phyloP scores from a whole-genome alignment of 257 asterid species.

The Buddleja alternifolia region DNA sequence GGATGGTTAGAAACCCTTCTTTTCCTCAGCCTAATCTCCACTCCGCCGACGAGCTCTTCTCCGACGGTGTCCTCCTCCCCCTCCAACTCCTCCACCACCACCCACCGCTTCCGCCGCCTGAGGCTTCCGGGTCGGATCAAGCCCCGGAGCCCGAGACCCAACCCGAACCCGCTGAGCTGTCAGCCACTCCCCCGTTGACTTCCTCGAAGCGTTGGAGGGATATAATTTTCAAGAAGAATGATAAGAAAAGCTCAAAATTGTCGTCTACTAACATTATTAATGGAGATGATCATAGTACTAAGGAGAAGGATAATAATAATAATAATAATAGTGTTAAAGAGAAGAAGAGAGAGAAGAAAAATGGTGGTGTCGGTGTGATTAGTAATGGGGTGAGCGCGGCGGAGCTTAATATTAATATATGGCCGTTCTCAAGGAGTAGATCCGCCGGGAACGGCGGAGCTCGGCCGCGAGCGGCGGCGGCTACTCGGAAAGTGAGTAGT shows the following conservation, averaged over 20 bases:
- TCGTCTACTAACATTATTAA: neutral
- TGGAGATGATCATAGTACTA: slow-evolving; percentile 10
- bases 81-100: slow-evolving; percentile 55
- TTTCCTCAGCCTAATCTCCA: slow-evolving; percentile 69
- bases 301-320: too few relatives aligned
- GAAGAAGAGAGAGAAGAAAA: slow-evolving; percentile 57
- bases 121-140: slow-evolving; percentile 43
- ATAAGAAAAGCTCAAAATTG: slow-evolving; percentile 24
- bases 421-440: slow-evolving; percentile 95
- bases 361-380: slow-evolving; percentile 26
- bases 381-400: slow-evolving; percentile 36
- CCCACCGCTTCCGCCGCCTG: slow-evolving; percentile 22
- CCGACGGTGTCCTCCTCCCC: slow-evolving; percentile 86
- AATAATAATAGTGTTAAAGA: slow-evolving; percentile 30
- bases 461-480: slow-evolving; percentile 58
- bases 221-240: slow-evolving; percentile 55
- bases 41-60: slow-evolving; percentile 91
- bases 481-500: slow-evolving; percentile 77
- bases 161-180: slow-evolving; percentile 24
- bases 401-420: slow-evolving; percentile 85
- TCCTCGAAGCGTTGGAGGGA: slow-evolving; percentile 87
- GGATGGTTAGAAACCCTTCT: slow-evolving; percentile 75
- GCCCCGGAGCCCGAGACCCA: slow-evolving; percentile 30
- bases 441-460: slow-evolving; percentile 85
- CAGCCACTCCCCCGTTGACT: slow-evolving; percentile 43